phyloP scores from a whole-genome alignment of 2,329 filamentous ascomycete genomes.

The Aspergillus tanneri region DNA sequence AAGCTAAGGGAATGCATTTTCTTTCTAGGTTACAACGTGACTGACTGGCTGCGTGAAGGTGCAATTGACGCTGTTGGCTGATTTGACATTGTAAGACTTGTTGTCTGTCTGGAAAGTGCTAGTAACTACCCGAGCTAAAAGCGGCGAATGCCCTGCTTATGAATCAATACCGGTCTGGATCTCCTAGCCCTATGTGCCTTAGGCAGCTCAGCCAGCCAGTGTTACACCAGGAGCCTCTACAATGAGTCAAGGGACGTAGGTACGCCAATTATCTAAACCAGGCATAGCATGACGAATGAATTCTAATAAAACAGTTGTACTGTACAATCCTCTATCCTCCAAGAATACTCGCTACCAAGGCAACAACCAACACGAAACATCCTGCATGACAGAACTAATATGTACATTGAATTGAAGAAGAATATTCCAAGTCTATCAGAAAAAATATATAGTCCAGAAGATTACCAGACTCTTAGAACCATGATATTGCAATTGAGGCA shows the following conservation, averaged over 20 bases:
- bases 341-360: neutral
- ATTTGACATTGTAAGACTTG: constrained; percentile 6
- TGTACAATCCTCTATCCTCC: too few species aligned
- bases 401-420: constrained; percentile 19
- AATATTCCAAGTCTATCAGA: constrained; percentile 22
- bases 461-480: constrained; percentile 7
- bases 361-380: neutral
- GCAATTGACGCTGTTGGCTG: constrained; percentile 12
- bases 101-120: neutral
- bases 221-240: too few species aligned
- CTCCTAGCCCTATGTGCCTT: constrained; percentile 1
- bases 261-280: too few species aligned
- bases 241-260: too few species aligned
- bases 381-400: constrained; percentile 8
- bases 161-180: constrained; percentile 31
- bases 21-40: constrained; percentile 1
- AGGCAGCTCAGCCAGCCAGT: constrained; percentile 16
- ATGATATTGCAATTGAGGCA: constrained; percentile 14
- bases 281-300: too few species aligned
- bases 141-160: constrained; percentile 34
- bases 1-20: constrained; percentile 17
- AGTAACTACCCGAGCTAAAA: constrained; percentile 1
- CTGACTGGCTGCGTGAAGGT: neutral
- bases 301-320: too few species aligned
- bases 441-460: constrained; percentile 9